Conservation (phyloP, 208 protist genomes). For the Porcisia hertigi region DNA sequence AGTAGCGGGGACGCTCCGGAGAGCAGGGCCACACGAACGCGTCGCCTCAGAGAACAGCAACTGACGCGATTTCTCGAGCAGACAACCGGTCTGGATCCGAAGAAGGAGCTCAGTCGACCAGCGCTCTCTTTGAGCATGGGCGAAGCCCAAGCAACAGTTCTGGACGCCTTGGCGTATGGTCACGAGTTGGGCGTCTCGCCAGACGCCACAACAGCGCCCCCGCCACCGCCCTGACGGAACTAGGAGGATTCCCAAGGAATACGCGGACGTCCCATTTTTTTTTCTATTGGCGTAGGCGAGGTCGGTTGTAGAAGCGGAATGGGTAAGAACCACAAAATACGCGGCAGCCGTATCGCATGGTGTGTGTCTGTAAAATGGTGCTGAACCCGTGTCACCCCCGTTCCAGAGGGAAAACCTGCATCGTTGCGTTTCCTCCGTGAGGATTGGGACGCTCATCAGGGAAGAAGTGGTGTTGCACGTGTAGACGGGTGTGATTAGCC, state of each 20-base stretch:
- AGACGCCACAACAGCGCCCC: slow-evolving; percentile 14
- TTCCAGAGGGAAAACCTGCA: neutral
- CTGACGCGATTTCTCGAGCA: slow-evolving; percentile 62
- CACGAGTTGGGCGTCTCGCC: slow-evolving; percentile 28
- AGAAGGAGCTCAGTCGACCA: slow-evolving; percentile 25
- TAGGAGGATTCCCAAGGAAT: neutral
- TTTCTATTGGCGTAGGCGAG: neutral
- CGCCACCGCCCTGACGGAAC: slow-evolving; percentile 13
- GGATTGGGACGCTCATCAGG: neutral
- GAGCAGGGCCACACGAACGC: slow-evolving; percentile 20
- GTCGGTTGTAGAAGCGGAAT: neutral
- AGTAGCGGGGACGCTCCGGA: slow-evolving; percentile 10
- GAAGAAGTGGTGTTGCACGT: neutral
- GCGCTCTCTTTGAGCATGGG: slow-evolving; percentile 37
- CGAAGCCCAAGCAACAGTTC: slow-evolving; percentile 54
- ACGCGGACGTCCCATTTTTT: neutral
- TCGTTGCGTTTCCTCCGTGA: neutral
- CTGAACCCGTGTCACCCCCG: neutral
- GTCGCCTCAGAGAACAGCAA: slow-evolving; percentile 33
- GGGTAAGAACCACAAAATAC: neutral
- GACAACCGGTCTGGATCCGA: slow-evolving; percentile 55
- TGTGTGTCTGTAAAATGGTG: neutral
- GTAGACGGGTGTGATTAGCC: neutral
- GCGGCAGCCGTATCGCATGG: neutral
- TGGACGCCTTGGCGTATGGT: slow-evolving; percentile 32